Evolutionary conservation across 2,329 filamentous ascomycete species (phyloP).

Genomic region (Drechmeria coniospora): DNA sequence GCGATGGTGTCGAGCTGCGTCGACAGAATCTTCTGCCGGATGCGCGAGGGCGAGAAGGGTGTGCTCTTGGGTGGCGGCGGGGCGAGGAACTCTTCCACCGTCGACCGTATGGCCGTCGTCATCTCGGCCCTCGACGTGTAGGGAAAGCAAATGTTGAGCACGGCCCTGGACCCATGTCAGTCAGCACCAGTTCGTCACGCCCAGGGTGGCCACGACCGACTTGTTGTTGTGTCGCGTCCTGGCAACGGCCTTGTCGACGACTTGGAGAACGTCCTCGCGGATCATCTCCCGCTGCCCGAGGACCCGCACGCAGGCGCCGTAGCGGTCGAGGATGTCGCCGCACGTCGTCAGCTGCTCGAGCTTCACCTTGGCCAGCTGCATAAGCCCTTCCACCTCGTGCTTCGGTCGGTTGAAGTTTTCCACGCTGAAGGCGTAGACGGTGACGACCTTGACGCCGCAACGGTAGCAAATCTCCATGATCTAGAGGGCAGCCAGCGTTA

Average conservation of each 20-base stretch:
- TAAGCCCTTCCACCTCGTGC: slow-evolving; percentile 90
- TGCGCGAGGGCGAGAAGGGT: slow-evolving; percentile 76
- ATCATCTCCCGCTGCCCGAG: slow-evolving; percentile 74
- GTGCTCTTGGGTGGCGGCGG: slow-evolving; percentile 50
- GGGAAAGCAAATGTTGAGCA: slow-evolving; percentile 90
- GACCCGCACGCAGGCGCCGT: slow-evolving; percentile 75
- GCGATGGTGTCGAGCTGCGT: slow-evolving; percentile 41
- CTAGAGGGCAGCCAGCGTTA: slow-evolving; percentile 23
- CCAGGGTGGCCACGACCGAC: slow-evolving; percentile 23
- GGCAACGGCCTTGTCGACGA: slow-evolving; percentile 72
- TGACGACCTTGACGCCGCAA: slow-evolving; percentile 88
- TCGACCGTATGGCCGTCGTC: slow-evolving; percentile 72
- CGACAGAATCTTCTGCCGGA: slow-evolving; percentile 69
- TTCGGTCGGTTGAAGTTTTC: slow-evolving; percentile 97
- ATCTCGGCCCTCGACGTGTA: slow-evolving; percentile 96
- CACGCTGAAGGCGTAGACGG: slow-evolving; percentile 96
- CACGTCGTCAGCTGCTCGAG: slow-evolving; percentile 83
- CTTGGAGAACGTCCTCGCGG: slow-evolving; percentile 73
- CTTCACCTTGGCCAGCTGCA: slow-evolving; percentile 96
- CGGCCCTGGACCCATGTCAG: slow-evolving; percentile 22
- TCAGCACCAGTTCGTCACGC: background rate
- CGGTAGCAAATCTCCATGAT: slow-evolving; percentile 98
- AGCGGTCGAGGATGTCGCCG: slow-evolving; percentile 81
- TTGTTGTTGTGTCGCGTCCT: slow-evolving; percentile 78
- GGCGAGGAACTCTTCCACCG: slow-evolving; percentile 72